A percentile compares a stretch with the other conserved stretches of the same genome.
These are phyloP conservation scores for Curvularia lunata DNA, from an alignment of 2,329 filamentous ascomycete species.

Conservation along the genomic window DNA sequence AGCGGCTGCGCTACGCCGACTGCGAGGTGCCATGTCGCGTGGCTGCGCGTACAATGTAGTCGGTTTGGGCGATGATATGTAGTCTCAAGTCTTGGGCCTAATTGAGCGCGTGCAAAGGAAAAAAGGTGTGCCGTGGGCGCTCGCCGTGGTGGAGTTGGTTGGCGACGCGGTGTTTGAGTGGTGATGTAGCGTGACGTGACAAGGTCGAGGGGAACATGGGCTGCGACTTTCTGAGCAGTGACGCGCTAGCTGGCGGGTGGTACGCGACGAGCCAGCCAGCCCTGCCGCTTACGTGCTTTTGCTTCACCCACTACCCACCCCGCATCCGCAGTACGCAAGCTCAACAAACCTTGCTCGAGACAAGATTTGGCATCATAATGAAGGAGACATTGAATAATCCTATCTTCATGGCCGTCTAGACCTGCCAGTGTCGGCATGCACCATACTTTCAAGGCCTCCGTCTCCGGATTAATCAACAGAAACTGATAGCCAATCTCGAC, in stretches of 20 bases:
- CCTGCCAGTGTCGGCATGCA: background rate
- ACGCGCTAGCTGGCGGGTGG: constrained; percentile 25
- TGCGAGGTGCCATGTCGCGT: constrained; percentile 50
- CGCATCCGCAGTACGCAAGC: background rate
- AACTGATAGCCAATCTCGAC: background rate
- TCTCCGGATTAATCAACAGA: background rate
- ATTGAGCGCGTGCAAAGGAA: constrained; percentile 9
- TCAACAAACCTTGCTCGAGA: background rate
- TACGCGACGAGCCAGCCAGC: constrained; percentile 17
- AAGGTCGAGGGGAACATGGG: constrained; percentile 15
- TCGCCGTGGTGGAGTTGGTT: constrained; percentile 15
- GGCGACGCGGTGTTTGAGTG: constrained; percentile 23
- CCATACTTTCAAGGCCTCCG: background rate
- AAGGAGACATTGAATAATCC: too few species aligned
- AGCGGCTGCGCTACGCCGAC: constrained; percentile 47
- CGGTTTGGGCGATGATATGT: constrained; percentile 1
- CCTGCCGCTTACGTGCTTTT: constrained; percentile 11
- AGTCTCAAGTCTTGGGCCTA: background rate
- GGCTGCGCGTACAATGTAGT: constrained; percentile 30
- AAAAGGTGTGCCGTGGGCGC: constrained; percentile 3
- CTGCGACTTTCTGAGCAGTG: constrained; percentile 19
- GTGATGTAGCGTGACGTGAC: constrained; percentile 15
- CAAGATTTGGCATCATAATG: background rate
- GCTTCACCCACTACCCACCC: background rate
- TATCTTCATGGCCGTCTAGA: background rate